Evolutionary conservation across 192 early-diverging fungal species (phyloP).

Genomic region (Coemansia asiatica): DNA sequence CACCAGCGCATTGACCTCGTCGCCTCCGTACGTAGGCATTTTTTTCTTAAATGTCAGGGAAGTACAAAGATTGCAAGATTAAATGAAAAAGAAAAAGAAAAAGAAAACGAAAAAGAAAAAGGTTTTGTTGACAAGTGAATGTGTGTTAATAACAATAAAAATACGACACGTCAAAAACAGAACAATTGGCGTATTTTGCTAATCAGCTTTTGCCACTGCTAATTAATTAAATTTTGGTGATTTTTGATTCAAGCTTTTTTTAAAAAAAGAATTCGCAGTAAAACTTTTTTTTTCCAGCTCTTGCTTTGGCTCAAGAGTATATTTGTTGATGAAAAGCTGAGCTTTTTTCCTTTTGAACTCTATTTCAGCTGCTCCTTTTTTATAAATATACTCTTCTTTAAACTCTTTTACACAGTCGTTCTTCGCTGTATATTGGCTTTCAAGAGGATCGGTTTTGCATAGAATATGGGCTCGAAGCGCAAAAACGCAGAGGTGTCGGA

Average conservation of each 20-base stretch:
- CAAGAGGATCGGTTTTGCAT: not conserved
- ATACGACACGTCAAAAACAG: not conserved
- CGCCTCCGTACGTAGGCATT: constrained; percentile 62
- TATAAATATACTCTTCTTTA: not conserved
- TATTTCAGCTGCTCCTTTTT: not conserved
- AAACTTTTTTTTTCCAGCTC: constrained; percentile 4
- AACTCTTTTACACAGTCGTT: not conserved
- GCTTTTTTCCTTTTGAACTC: too few species aligned
- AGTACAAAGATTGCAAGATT: not conserved
- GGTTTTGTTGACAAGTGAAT: too few species aligned
- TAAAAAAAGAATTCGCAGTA: not conserved
- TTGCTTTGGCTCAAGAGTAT: not conserved
- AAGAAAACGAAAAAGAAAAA: not conserved
- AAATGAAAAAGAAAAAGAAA: constrained; percentile 7
- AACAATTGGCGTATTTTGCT: not conserved
- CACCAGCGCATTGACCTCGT: constrained; percentile 93
- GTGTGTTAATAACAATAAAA: too few species aligned
- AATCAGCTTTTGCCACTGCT: not conserved
- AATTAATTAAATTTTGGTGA: constrained; percentile 1
- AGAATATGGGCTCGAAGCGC: constrained; percentile 41
- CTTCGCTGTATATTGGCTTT: not conserved
- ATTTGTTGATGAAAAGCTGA: not conserved
- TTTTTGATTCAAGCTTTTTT: not conserved
- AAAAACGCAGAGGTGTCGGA: constrained; percentile 19
- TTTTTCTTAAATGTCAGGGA: not conserved